These are phyloP conservation scores for Plasmodium cynomolgi DNA, from an alignment of 169 alveolate species.

Conservation along the genomic window DNA sequence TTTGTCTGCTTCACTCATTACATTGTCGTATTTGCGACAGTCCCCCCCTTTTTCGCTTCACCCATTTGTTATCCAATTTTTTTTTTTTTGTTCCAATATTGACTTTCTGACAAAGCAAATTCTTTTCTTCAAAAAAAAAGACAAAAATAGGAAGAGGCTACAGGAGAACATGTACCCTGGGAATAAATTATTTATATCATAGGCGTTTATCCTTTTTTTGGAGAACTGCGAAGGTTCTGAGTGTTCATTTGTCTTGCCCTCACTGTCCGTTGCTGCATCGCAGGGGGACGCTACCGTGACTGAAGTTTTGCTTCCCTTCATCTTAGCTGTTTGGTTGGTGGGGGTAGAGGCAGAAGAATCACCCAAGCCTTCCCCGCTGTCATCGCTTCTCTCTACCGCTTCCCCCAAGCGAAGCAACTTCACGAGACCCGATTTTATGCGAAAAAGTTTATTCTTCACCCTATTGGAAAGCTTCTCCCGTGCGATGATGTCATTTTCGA, in stretches of 20 bases:
- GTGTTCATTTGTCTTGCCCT: neutral
- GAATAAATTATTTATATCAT: constrained; percentile 66
- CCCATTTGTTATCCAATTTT: neutral
- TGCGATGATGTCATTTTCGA: constrained; percentile 29
- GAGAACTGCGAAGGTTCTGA: neutral
- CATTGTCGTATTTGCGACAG: neutral
- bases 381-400: neutral
- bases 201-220: constrained; percentile 27
- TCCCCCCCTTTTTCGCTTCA: neutral
- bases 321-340: constrained; percentile 2
- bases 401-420: neutral
- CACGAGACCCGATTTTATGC: neutral
- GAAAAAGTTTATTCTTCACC: constrained; percentile 5
- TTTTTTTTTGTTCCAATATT: constrained; percentile 23
- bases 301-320: neutral
- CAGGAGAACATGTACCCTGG: constrained; percentile 75
- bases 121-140: constrained; percentile 74
- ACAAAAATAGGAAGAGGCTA: constrained; percentile 61
- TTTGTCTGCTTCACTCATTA: no score
- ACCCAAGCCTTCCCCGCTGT: neutral
- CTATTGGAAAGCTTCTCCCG: constrained; percentile 21
- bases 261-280: neutral
- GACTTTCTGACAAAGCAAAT: constrained; percentile 23
- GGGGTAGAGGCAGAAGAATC: neutral
- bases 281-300: neutral